phyloP scores from a whole-genome alignment of 495 filamentous ascomycete species.

The Parachaetomium inaequale region DNA sequence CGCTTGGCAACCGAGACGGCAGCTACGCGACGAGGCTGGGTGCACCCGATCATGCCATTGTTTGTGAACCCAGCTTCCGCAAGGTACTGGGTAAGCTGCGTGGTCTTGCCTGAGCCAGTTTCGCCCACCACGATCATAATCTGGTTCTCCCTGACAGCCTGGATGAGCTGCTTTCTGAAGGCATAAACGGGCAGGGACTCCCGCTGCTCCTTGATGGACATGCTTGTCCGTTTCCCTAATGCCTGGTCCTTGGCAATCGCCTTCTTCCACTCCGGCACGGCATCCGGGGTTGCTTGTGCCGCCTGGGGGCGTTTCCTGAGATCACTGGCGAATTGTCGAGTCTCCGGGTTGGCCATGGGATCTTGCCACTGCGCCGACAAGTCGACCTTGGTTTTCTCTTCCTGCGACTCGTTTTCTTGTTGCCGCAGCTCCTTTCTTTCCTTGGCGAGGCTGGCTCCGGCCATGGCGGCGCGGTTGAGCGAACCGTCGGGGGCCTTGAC shows the following conservation, averaged over 20 bases:
- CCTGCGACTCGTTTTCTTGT: constrained; percentile 80
- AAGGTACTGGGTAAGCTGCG: constrained; percentile 91
- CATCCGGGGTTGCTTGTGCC: constrained; percentile 46
- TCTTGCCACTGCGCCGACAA: constrained; percentile 93
- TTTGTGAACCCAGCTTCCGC: constrained; percentile 89
- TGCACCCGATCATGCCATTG: constrained; percentile 92
- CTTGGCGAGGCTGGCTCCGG: constrained; percentile 83
- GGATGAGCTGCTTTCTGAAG: constrained; percentile 81
- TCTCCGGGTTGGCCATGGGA: constrained; percentile 82
- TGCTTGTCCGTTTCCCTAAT: constrained; percentile 79
- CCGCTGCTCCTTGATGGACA: constrained; percentile 94
- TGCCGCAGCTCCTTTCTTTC: constrained; percentile 86
- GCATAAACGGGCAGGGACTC: constrained; percentile 88
- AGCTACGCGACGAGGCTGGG: constrained; percentile 93
- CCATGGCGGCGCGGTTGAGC: constrained; percentile 91
- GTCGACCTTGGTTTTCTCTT: constrained; percentile 75
- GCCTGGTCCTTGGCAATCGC: constrained; percentile 77
- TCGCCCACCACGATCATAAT: constrained; percentile 95
- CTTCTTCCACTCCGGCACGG: constrained; percentile 89
- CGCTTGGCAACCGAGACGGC: constrained; percentile 97
- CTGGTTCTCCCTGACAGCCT: constrained; percentile 85
- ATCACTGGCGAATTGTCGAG: constrained; percentile 83
- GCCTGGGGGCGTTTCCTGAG: constrained; percentile 55
- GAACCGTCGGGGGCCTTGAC: constrained; percentile 97
- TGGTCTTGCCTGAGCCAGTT: constrained; percentile 97